Evolutionary conservation across 495 filamentous ascomycete species (phyloP), one percentile per base, ranked within the genome.

Genomic region (Platismatia glauca): DNA sequence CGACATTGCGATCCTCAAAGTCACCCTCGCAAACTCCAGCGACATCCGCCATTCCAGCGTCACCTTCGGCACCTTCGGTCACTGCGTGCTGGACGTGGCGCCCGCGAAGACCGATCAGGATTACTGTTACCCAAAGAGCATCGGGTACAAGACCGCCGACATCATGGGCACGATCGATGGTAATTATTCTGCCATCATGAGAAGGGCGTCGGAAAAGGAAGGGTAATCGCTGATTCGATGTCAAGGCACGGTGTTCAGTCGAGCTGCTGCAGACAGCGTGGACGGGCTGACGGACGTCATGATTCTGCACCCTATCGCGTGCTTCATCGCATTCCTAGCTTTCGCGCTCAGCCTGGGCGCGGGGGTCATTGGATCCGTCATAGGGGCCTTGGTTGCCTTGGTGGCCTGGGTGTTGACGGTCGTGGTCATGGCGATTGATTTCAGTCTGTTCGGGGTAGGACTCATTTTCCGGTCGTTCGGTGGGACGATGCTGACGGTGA

Each of bases 301-400:
- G 79, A 66, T 86, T 59, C 76, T 86, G 56, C 83, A 86, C 72
- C 83, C 83, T 13, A 76, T 86, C 71, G 82, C 79, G 7, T 79
- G 77, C 58, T 82, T 74, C 24, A 63, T 85, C 20, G 74, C 77
- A 62, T 84, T 85, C 74, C 78, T 85, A 70, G 77, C 83, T 59
- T 85, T 85, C 76, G 60, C 82, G 29, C 69, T 82, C 58, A 74
- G 76, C 11, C 71, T 81, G 66, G 79, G 81, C 66, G 73, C 81
- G 33, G 82, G 83, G 41, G 53, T 82, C 52, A 69, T 81, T 56
- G 83, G 81, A 34, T 77, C 77, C 16, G 62, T 85, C 15, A 69
- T 81, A 7, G 82, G 79, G 0, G 71, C 77, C 0, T 38, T 83
- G 7, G 70, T 79, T 38, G 72, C 81, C 8, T 64, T 76, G 24